Evolutionary conservation across 2,329 filamentous ascomycete species (phyloP), one percentile per base, ranked within the genome.

Genomic region (Fusarium abutilonis): DNA sequence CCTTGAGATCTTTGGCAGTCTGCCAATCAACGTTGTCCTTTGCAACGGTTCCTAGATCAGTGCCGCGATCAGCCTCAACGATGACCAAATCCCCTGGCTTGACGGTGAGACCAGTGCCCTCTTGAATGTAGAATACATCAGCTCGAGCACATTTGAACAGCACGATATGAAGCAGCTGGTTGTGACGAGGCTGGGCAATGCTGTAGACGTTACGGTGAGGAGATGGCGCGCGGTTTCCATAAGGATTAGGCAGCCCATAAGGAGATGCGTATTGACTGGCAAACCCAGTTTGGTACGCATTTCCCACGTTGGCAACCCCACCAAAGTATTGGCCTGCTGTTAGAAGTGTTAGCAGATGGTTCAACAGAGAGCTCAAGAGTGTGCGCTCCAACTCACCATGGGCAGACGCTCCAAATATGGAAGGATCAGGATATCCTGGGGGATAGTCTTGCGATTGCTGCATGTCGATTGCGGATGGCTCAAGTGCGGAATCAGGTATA

Each of bases 81-180:
- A 99, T 98, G 60, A 99, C 96, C 48, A 98, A 82, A 73, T 99
- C 95, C 29, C 95, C 95, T 15, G 89, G 88, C 70, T 93, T 95
- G 50, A 98, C 90, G 17, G 91, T 90, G 29, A 99, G 83, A 4
- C 95, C 95, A 6, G 93, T 98, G 59, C 94, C 93, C 74, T 97
- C 93, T 75, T 97, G 93, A 31, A 97, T 92, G 76, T 97, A 98
- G 75, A 97, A 99, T 9, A 98, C 92, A 72, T 98, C 95, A 34
- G 94, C 93, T 60, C 95, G 86, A 32, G 92, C 92, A 74, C 93
- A 97, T 77, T 99, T 99, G 85, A 99, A 99, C 7, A 94, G 87
- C 14, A 99, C 94, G 49, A 99, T 89, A 74, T 94, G 94, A 9
- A 96, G 82, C 8, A 89, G 82, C 73, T 92, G 89, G 64, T 86